phyloP scores from a whole-genome alignment of 2,329 filamentous ascomycete genomes.

The Drechslerella coelobrocha region DNA sequence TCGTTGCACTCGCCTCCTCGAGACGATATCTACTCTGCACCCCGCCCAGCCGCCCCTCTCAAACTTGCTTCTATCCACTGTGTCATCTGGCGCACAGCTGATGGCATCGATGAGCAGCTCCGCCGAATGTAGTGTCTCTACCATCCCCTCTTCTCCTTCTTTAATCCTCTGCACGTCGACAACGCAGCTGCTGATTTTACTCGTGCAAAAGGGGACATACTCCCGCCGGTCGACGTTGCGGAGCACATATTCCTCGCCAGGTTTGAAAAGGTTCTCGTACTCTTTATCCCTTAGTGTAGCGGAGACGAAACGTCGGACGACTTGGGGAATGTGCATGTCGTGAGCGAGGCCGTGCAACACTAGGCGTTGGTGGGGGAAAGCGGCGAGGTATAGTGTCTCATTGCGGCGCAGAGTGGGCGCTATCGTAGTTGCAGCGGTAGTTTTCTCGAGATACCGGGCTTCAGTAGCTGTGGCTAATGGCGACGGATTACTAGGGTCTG shows the following conservation, averaged over 20 bases:
- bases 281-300: slow-evolving; percentile 37
- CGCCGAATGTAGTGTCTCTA: slow-evolving; percentile 36
- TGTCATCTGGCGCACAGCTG: slow-evolving; percentile 35
- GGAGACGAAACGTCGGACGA: slow-evolving; percentile 41
- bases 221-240: slow-evolving; percentile 33
- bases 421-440: slow-evolving; percentile 24
- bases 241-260: slow-evolving; percentile 40
- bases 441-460: slow-evolving; percentile 38
- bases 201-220: slow-evolving; percentile 24
- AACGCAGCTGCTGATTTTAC: slow-evolving; percentile 26
- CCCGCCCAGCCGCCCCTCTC: slow-evolving; percentile 46
- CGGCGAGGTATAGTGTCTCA: slow-evolving; percentile 35
- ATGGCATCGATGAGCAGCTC: slow-evolving; percentile 43
- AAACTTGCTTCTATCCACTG: slow-evolving; percentile 14
- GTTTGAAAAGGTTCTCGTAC: slow-evolving; percentile 39
- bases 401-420: slow-evolving; percentile 23
- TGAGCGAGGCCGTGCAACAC: slow-evolving; percentile 37
- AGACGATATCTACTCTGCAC: slow-evolving; percentile 35
- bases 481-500: slow-evolving; percentile 32
- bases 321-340: slow-evolving; percentile 38
- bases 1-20: slow-evolving; percentile 22
- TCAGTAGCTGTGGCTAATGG: slow-evolving; percentile 35
- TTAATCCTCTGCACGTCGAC: slow-evolving; percentile 22
- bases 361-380: slow-evolving; percentile 37
- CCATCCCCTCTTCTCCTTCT: slow-evolving; percentile 23